A percentile compares a stretch with the other conserved stretches of the same genome.
These are phyloP conservation scores for Andrographis paniculata DNA, from an alignment of 305 asterid genomes.

Conservation along the genomic window DNA sequence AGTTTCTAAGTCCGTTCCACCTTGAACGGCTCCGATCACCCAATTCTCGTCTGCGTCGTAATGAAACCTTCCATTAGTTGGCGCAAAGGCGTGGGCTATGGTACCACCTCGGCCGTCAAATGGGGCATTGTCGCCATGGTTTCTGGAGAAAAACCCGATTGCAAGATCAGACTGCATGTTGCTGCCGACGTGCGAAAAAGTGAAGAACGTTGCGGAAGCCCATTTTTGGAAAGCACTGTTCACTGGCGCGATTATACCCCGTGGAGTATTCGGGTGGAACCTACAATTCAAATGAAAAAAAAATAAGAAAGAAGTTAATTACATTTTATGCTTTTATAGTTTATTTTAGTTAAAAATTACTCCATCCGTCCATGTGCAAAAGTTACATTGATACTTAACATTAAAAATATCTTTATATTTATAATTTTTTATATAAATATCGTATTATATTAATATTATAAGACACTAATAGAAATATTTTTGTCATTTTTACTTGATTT, in stretches of 20 bases:
- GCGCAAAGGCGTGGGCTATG: conserved; percentile 32
- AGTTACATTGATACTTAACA: no score
- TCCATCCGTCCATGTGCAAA: no score
- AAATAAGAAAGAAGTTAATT: no score
- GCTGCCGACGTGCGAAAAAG: conserved; percentile 8
- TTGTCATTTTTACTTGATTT: no score
- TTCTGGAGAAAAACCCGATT: conserved; percentile 15
- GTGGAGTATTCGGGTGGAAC: conserved; percentile 17
- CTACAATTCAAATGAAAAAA: no score
- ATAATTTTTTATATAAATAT: no score
- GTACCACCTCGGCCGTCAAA: conserved; percentile 31
- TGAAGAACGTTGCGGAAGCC: conserved; percentile 21
- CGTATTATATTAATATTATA: no score
- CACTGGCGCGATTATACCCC: conserved; percentile 7
- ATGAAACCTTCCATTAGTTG: conserved; percentile 29
- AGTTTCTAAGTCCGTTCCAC: conserved; percentile 18
- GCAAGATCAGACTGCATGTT: conserved; percentile 9
- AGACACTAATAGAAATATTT: no score
- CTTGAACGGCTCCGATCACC: conserved; percentile 5
- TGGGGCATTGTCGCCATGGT: conserved; percentile 22
- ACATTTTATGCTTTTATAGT: no score
- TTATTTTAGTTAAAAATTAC: no score
- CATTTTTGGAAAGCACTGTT: conserved; percentile 25
- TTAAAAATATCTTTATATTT: no score
- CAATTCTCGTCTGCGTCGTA: conserved; percentile 28